A percentile compares a stretch with the other conserved stretches of the same genome.
These are phyloP conservation scores for Neofusicoccum kwambonambiense DNA, from an alignment of 2,329 filamentous ascomycete species.

Conservation along the genomic window DNA sequence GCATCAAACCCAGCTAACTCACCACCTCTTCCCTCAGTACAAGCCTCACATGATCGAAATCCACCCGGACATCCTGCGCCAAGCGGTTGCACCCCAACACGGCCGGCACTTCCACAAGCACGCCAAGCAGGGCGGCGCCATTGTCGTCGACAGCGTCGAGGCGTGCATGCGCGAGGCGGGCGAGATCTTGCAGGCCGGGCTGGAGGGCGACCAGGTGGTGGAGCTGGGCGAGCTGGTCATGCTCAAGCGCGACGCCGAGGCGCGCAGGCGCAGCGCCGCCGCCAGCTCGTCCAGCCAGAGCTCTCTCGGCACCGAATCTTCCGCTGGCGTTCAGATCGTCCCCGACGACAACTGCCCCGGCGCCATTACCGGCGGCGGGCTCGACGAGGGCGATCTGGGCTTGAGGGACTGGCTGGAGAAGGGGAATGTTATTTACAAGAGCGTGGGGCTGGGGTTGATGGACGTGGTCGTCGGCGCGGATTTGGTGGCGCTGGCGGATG, in stretches of 20 bases:
- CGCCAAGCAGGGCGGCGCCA: constrained; percentile 57
- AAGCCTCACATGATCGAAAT: constrained; percentile 78
- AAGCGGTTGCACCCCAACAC: constrained; percentile 57
- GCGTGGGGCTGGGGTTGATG: constrained; percentile 67
- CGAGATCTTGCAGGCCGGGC: constrained; percentile 76
- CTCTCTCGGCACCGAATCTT: constrained; percentile 23
- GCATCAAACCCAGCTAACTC: background rate
- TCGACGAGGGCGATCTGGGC: constrained; percentile 37
- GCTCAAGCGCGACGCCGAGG: constrained; percentile 55
- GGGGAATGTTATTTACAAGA: constrained; percentile 69
- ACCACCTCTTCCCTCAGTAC: constrained; percentile 36
- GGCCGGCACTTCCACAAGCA: constrained; percentile 66
- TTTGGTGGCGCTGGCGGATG: constrained; percentile 56
- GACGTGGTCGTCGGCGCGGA: constrained; percentile 64
- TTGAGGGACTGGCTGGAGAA: constrained; percentile 60
- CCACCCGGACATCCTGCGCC: constrained; percentile 70
- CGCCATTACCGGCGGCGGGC: constrained; percentile 26
- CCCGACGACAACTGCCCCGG: constrained; percentile 22
- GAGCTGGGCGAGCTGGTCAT: constrained; percentile 81
- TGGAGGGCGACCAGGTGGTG: constrained; percentile 73
- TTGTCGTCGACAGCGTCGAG: constrained; percentile 68
- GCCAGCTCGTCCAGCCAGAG: background rate
- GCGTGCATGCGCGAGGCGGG: constrained; percentile 81
- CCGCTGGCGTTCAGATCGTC: constrained; percentile 27
- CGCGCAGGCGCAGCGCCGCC: constrained; percentile 27